Percentiles rank a stretch among this genome's conserved stretches.
Evolutionary conservation across 352 stramenopile species (phyloP).

Genomic region (Thalassiosira livingstoniorum): DNA sequence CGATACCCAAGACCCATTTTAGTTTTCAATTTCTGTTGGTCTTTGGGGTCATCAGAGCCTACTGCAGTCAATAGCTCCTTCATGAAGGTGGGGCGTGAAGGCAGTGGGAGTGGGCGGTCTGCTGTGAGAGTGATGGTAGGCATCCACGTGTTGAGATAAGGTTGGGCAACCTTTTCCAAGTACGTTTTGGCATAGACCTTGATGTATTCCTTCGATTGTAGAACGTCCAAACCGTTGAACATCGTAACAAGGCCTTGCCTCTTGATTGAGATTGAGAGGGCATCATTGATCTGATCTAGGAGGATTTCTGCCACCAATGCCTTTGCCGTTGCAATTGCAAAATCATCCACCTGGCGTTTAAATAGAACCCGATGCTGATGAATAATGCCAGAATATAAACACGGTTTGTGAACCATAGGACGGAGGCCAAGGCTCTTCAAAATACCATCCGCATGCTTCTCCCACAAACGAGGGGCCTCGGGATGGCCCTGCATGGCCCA

Average conservation of each 20-base stretch:
- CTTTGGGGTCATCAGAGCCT: too few species aligned
- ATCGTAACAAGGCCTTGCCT: constrained; percentile 24
- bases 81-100: too few species aligned
- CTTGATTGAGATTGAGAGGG: constrained; percentile 37
- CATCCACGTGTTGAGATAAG: constrained; percentile 2
- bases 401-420: constrained; percentile 55
- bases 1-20: too few species aligned
- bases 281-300: constrained; percentile 17
- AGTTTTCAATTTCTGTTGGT: too few species aligned
- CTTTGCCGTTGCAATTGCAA: constrained; percentile 32
- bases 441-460: constrained; percentile 46
- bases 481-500: not conserved
- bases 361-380: constrained; percentile 46
- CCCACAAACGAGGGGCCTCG: constrained; percentile 33
- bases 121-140: not conserved
- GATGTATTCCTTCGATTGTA: constrained; percentile 54
- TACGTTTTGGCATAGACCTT: constrained; percentile 45
- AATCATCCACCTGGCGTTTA: constrained; percentile 61
- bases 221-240: constrained; percentile 59
- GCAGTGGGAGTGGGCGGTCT: not conserved
- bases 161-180: not conserved
- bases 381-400: constrained; percentile 35
- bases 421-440: constrained; percentile 31
- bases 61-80: constrained; percentile 4
- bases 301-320: constrained; percentile 17